phyloP scores from a whole-genome alignment of 179 eudicot genomes.

The Beta corolliflora region DNA sequence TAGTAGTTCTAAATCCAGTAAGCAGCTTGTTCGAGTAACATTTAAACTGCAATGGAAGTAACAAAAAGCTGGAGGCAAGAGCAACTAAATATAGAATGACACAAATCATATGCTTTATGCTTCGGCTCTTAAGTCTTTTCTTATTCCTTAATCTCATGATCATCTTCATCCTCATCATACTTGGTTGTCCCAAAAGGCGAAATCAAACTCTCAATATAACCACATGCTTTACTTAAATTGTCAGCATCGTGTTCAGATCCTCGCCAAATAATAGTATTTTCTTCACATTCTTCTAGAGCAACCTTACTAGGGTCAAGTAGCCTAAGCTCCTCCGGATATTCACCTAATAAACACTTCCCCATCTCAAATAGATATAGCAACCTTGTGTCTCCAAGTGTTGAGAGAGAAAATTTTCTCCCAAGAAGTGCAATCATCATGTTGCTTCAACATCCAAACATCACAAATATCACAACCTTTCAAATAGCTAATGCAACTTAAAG shows the following conservation, averaged over 20 bases:
- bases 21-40: too few species aligned
- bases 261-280: too few species aligned
- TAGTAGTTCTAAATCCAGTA: too few species aligned
- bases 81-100: too few species aligned
- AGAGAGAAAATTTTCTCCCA: not conserved
- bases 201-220: conserved; percentile 9
- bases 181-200: conserved; percentile 3
- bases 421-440: not conserved
- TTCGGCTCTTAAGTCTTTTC: not conserved
- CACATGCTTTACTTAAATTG: not conserved
- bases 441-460: not conserved
- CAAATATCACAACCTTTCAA: not conserved
- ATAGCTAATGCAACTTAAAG: not conserved
- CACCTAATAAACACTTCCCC: not conserved
- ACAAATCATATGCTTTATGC: not conserved
- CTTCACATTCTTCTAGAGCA: too few species aligned
- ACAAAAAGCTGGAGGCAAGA: too few species aligned
- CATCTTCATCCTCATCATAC: not conserved
- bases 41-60: not conserved
- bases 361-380: not conserved
- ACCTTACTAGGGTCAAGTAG: not conserved
- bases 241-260: not conserved
- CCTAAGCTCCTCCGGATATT: not conserved
- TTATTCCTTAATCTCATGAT: not conserved
- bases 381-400: not conserved